Evolutionary conservation across 805 yeast genomes (phyloP), one percentile per base, ranked within the genome.

Genomic region (Lipomyces chichibuensis): DNA sequence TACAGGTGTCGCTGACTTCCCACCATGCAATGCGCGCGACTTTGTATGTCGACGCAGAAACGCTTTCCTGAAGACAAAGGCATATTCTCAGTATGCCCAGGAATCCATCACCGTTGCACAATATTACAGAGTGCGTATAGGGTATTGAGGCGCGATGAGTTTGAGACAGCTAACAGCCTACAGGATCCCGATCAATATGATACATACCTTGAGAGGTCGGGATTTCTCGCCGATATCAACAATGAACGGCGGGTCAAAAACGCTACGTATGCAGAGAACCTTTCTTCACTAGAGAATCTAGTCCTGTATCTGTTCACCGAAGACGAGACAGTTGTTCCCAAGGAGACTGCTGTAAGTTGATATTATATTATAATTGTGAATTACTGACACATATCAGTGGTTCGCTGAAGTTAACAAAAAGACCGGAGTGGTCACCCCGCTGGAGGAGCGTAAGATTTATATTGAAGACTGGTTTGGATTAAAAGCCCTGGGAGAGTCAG

Each of bases 281-380:
- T 90, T 60, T 71, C 76, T 17, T 70, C 67, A 6, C 74, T 90
- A 51, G 80, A 86, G 23, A 82, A 80, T 59, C 77, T 90, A 43
- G 90, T 88, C 0, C 76, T 91, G 82, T 79, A 88, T 1, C 76
- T 80, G 76, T 90, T 91, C 71, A 77, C 77, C 1, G 77, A 84
- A 67, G 96, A 90, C 75, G 83, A 83, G n/a, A 88, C 89, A 1
- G 77, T 90, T 6, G 87, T 87, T 5, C 96, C 96, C 0, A 87
- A 85, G 73, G 89, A 89, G 65, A 85, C 88, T 62, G 87, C 93
- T 0, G 85, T 86, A 64, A 62, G 75, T 73, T 20, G n/a, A 14
- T 7, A 37, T 56, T 27, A 29, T 29, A 6, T 4, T 37, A 1
- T 23, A 5, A 13, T 56, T 25, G 23, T 13, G n/a, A 29, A 27